Evolutionary conservation across 106 monocot species (phyloP), one percentile per base, ranked within the genome.

Genomic region (Dendrobium huoshanense): DNA sequence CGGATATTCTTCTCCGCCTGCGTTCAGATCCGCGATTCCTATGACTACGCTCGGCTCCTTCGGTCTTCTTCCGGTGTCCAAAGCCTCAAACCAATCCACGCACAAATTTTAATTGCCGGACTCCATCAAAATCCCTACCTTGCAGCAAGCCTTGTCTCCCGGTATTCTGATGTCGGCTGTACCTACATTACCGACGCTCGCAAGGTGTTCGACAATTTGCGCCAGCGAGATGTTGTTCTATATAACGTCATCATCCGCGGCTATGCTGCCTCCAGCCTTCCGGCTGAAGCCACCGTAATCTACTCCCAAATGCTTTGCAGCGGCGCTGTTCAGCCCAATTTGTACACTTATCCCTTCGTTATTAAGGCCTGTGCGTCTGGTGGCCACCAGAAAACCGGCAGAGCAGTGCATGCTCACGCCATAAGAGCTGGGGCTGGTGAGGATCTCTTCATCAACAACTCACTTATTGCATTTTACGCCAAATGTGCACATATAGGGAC

Each of bases 271-370:
- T 49, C 75, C 7, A 82, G 81, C 33, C 80, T 84, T 37, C 84
- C 44, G 18, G 20, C 4, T 3, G 81, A 81, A 4, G 82, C 87
- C 1, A n/a, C 84, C 2, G 19, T 17, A 2, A 15, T 85, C 4
- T 92, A 87, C 44, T 72, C 24, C 20, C 77, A 43, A 42, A 55
- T 83, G 82, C 49, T 37, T 70, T 83, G 70, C 48, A 37, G 5
- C 29, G 42, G 24, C 43, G 27, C 64, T 40, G 58, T 81, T 77
- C 18, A 27, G 4, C 40, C 83, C 11, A 91, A 91, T 55, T 27
- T 83, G 13, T 86, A 88, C 85, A 92, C 91, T 54, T 92, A 61
- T 37, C 80, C 91, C 17, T 89, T 89, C 74, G 85, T 89, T 2
- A 77, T 85, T 77, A 87, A 88, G 79, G 84, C 91, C 29, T 83